Conservation (phyloP, 768 basidiomycete genomes). For the Wakefieldia striispora region DNA sequence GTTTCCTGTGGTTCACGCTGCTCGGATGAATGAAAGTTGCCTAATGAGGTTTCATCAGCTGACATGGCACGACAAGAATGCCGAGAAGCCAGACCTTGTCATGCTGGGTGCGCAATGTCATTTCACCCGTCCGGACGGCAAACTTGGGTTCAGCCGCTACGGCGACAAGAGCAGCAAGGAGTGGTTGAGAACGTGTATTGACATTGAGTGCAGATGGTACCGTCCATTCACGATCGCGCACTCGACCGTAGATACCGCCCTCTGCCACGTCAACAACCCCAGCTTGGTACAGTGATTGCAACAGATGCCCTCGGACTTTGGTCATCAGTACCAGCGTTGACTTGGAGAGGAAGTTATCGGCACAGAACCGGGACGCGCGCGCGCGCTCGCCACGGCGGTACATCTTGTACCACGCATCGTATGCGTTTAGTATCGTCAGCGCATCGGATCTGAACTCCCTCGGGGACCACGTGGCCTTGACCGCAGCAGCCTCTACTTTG, state of each 20-base stretch:
- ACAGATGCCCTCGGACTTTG: constrained; percentile 74
- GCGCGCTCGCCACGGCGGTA: constrained; percentile 64
- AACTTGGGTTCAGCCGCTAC: constrained; percentile 90
- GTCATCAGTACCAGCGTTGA: constrained; percentile 80
- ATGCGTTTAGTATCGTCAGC: constrained; percentile 76
- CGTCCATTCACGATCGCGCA: constrained; percentile 33
- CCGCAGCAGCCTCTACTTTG: constrained; percentile 64
- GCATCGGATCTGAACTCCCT: constrained; percentile 82
- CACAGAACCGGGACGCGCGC: constrained; percentile 71
- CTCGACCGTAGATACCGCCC: constrained; percentile 45
- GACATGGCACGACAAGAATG: constrained; percentile 1
- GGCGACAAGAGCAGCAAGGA: constrained; percentile 81
- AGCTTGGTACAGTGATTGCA: constrained; percentile 72
- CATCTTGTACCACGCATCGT: constrained; percentile 75
- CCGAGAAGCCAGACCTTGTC: constrained; percentile 65
- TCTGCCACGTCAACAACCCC: constrained; percentile 83
- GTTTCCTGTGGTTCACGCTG: constrained; percentile 79
- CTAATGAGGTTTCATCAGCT: constrained; percentile 38
- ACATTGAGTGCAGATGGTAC: constrained; percentile 69
- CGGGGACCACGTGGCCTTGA: constrained; percentile 78
- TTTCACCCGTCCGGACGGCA: constrained; percentile 71
- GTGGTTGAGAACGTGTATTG: constrained; percentile 70
- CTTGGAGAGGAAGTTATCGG: constrained; percentile 85
- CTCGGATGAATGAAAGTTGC: constrained; percentile 76
- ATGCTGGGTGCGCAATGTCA: constrained; percentile 65